A percentile compares a stretch with the other conserved stretches of the same genome.
phyloP scores from a whole-genome alignment of 2,329 filamentous ascomycete genomes.

The Neopestalotiopsis rosae region DNA sequence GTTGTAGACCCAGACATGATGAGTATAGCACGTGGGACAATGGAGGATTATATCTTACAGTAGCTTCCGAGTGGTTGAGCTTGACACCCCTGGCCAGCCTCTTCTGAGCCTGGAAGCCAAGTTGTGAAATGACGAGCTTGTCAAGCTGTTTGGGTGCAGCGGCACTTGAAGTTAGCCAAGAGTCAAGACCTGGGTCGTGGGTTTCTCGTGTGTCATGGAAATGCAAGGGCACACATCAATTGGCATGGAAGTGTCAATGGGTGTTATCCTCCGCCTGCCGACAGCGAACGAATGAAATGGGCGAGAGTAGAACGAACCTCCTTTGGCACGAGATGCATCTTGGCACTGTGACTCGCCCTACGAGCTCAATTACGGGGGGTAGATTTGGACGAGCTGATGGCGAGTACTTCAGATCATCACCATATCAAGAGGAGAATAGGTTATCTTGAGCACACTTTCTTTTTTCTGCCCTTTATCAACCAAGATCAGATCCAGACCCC shows the following conservation, averaged over 20 bases:
- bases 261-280: no score
- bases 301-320: constrained; percentile 33
- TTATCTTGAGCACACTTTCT: neutral
- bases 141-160: constrained; percentile 68
- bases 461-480: neutral
- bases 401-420: neutral
- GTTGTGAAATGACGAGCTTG: constrained; percentile 91
- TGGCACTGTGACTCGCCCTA: constrained; percentile 7
- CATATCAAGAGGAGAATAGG: no score
- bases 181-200: constrained; percentile 3
- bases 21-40: neutral
- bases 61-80: constrained; percentile 89
- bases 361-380: neutral
- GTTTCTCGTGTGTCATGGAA: constrained; percentile 8
- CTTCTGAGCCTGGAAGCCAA: constrained; percentile 85
- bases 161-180: constrained; percentile 15
- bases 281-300: neutral
- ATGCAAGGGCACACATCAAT: neutral
- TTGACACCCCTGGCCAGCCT: constrained; percentile 86
- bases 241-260: no score
- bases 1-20: neutral
- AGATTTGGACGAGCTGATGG: neutral
- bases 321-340: constrained; percentile 41
- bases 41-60: constrained; percentile 53
- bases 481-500: neutral